Evolutionary conservation across 2,329 filamentous ascomycete species (phyloP), one percentile per base, ranked within the genome.

Genomic region (Colletotrichum viniferum): DNA sequence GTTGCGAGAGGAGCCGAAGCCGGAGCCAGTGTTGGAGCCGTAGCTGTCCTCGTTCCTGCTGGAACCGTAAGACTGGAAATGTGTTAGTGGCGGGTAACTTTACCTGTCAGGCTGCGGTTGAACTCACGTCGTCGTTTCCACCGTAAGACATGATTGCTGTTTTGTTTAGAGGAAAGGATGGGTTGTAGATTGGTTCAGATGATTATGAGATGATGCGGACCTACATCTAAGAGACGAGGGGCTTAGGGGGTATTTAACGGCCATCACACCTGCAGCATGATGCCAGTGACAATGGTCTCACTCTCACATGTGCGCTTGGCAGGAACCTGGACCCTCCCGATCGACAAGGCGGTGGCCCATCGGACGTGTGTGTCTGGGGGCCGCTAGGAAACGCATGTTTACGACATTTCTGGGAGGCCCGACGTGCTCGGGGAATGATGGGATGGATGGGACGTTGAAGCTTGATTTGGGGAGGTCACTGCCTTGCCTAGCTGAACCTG

Each of bases 81-180:
- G 32, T 77, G 38, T 76, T 69, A 74, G 61, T 21, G 28, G n/a
- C 9, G n/a, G 4, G 14, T 36, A 14, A 32, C 14, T 18, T 13
- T 24, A 28, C 36, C 21, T 26, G 16, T 5, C 18, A 34, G 24
- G 5, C 32, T 38, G 34, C 64, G 60, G 26, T 43, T 12, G 12
- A 14, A 76, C 82, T 81, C 77, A 83, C 83, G 81, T 83, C 79
- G 77, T 84, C 82, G 84, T 87, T 84, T 77, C 84, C 81, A 80
- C 84, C 82, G 85, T 86, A 88, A 85, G 87, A 89, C 88, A 89
- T 87, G 70, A 38, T 85, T 79, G 77, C 63, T 76, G 14, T 64
- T 70, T 58, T 36, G 48, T 67, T 62, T 69, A 26, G 63, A n/a
- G 60, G 36, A 12, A 28, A 18, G 38, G 7, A 58, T 5, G 7